Evolutionary conservation across 441 rosid species (phyloP).

Genomic region (Croton setiger): DNA sequence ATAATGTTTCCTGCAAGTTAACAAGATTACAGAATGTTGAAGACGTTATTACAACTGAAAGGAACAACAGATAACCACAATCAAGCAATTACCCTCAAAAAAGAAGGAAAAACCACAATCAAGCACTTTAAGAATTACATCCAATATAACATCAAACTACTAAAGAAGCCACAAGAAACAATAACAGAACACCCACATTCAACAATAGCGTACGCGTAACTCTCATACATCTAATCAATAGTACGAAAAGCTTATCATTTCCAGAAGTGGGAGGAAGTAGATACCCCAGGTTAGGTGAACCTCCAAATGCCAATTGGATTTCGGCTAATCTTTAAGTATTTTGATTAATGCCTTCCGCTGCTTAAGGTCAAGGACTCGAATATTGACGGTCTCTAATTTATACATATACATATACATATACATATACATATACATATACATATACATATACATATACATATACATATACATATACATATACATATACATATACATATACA

Average conservation of each 20-base stretch:
- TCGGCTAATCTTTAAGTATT: no score
- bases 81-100: not conserved
- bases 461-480: no score
- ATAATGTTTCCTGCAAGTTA: conserved; percentile 53
- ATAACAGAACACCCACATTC: not conserved
- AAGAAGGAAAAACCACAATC: not conserved
- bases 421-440: no score
- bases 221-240: not conserved
- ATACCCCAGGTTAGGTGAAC: not conserved
- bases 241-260: not conserved
- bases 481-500: no score
- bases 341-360: no score
- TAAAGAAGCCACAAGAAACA: not conserved
- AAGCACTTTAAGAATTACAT: not conserved
- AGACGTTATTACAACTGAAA: not conserved
- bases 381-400: no score
- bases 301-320: not conserved
- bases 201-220: not conserved
- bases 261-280: not conserved
- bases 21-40: not conserved
- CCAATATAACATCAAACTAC: not conserved
- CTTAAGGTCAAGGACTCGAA: no score
- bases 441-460: no score
- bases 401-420: no score
- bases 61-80: not conserved